Evolutionary conservation across 2,329 filamentous ascomycete species (phyloP).

Genomic region (Diaporthe velutina): DNA sequence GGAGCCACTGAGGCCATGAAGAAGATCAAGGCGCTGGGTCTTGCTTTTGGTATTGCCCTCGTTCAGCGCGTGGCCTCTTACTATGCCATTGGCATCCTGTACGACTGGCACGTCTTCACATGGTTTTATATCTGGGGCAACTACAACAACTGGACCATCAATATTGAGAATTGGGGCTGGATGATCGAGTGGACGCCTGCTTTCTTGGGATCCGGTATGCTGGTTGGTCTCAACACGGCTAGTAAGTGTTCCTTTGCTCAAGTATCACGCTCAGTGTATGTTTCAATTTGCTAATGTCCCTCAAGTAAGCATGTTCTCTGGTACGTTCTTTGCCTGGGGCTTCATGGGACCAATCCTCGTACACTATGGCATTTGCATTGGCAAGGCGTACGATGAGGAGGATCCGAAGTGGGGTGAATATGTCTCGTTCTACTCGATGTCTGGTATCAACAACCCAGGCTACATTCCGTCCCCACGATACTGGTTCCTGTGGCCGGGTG

Average conservation of each 20-base stretch:
- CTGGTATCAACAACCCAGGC: constrained; percentile 37
- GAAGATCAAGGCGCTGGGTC: constrained; percentile 66
- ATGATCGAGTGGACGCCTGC: constrained; percentile 69
- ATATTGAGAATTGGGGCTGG: constrained; percentile 71
- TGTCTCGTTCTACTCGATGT: constrained; percentile 51
- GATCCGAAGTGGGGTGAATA: constrained; percentile 60
- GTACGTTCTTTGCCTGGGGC: constrained; percentile 67
- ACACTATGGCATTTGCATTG: constrained; percentile 63
- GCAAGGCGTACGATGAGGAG: constrained; percentile 29
- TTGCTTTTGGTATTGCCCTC: constrained; percentile 62
- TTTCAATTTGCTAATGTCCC: not conserved
- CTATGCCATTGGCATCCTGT: constrained; percentile 70
- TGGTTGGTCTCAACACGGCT: constrained; percentile 70
- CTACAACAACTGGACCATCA: constrained; percentile 55
- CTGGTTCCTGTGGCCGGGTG: constrained; percentile 58
- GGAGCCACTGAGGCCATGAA: constrained; percentile 65
- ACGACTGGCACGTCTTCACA: constrained; percentile 67
- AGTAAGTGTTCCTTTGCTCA: constrained; percentile 28
- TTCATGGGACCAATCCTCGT: constrained; percentile 70
- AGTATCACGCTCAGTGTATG: not conserved
- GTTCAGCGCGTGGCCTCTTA: constrained; percentile 67
- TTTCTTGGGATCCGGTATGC: constrained; percentile 70
- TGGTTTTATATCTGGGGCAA: constrained; percentile 67
- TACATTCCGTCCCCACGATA: constrained; percentile 53
- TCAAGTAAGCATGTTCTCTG: constrained; percentile 65